phyloP scores from a whole-genome alignment of 2,329 filamentous ascomycete genomes.

The Fusarium duplospermum region DNA sequence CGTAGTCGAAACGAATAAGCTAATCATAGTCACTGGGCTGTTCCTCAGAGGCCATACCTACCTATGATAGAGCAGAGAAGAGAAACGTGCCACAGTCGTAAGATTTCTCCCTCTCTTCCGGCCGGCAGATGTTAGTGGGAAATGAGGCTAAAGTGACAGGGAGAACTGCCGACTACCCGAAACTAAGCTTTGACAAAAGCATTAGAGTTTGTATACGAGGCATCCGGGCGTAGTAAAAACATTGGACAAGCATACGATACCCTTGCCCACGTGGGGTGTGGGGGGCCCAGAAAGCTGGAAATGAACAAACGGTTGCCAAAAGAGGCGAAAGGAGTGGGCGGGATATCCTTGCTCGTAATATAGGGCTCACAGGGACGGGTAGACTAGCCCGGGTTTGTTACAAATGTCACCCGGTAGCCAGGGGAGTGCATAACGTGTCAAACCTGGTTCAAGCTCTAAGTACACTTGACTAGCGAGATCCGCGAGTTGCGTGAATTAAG shows the following conservation, averaged over 20 bases:
- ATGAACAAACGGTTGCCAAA: not conserved
- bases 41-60: not conserved
- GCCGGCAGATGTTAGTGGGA: not conserved
- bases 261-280: not conserved
- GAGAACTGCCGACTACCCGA: not conserved
- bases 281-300: not conserved
- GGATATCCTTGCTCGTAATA: not conserved
- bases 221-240: not conserved
- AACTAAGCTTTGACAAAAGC: not conserved
- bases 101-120: not conserved
- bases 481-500: not conserved
- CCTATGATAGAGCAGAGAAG: not conserved
- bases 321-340: not conserved
- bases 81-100: not conserved
- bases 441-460: not conserved
- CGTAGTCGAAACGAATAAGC: not conserved
- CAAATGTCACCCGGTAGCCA: not conserved
- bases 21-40: not conserved
- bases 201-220: conserved; percentile 4
- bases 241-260: not conserved
- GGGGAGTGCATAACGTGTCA: not conserved
- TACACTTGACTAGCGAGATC: not conserved
- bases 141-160: not conserved
- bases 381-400: not conserved
- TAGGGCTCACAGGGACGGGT: not conserved